Evolutionary conservation across 345 rosid genomes (phyloP).

Genomic region (Heritiera fomes): DNA sequence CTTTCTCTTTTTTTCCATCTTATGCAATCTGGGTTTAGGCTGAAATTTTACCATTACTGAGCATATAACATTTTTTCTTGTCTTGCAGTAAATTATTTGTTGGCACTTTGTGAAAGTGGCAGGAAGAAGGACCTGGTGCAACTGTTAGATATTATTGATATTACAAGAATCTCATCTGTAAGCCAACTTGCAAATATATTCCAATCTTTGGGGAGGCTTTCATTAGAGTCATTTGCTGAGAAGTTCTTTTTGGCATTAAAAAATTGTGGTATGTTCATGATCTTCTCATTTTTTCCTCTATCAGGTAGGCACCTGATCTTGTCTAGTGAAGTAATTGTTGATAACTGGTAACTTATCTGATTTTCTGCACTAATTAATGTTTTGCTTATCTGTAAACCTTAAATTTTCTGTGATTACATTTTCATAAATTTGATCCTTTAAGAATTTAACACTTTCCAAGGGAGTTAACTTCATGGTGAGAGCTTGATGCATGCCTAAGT

Average conservation of each 20-base stretch:
- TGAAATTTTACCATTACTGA: not conserved
- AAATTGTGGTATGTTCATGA: constrained; percentile 46
- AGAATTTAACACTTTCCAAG: not conserved
- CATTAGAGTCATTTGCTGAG: constrained; percentile 49
- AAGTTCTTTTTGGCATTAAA: constrained; percentile 54
- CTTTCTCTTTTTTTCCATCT: not conserved
- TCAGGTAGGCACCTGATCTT: not conserved
- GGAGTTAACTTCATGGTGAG: not conserved
- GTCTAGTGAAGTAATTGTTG: not conserved
- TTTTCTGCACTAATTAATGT: not conserved
- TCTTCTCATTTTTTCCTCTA: constrained; percentile 12
- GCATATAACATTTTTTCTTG: not conserved
- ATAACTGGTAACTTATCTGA: constrained; percentile 10
- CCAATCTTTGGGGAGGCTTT: constrained; percentile 60
- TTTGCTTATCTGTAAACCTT: not conserved
- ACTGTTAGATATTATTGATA: constrained; percentile 57
- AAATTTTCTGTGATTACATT: not conserved
- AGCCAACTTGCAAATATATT: constrained; percentile 46
- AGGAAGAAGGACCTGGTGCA: constrained; percentile 52
- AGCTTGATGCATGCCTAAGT: constrained; percentile 7
- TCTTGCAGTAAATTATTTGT: constrained; percentile 68
- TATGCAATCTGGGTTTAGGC: not conserved
- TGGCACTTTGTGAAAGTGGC: constrained; percentile 68
- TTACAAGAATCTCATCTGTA: constrained; percentile 49
- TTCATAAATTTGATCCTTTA: not conserved